Conservation (phyloP, 116 monocot genomes). For the Posidonia oceanica region DNA sequence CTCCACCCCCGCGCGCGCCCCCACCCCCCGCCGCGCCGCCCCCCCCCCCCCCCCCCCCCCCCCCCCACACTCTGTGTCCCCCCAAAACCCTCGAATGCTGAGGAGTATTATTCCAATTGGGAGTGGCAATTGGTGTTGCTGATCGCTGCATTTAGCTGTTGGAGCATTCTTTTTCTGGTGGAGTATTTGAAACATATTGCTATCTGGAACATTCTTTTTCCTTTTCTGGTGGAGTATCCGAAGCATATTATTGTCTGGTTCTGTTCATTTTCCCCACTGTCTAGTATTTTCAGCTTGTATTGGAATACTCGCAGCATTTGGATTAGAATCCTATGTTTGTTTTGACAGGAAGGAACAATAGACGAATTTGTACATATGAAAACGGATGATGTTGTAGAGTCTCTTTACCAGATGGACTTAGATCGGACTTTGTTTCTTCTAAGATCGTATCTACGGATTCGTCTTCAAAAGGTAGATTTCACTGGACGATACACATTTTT, state of each 20-base stretch:
- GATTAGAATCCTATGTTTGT: not conserved
- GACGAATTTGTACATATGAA: conserved; percentile 39
- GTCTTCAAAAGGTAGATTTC: conserved; percentile 62
- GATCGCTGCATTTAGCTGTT: not conserved
- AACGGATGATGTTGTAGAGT: conserved; percentile 66
- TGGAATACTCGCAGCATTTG: not conserved
- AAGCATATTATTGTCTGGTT: too few relatives aligned
- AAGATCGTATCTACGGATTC: conserved; percentile 83
- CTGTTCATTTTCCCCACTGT: not conserved
- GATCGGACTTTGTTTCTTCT: conserved; percentile 71
- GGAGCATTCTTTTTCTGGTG: too few relatives aligned
- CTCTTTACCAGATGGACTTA: conserved; percentile 89
- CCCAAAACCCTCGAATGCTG: not conserved
- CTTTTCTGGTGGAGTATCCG: too few relatives aligned
- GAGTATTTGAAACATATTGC: too few relatives aligned
- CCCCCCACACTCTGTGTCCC: too few relatives aligned
- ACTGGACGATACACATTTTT: not conserved
- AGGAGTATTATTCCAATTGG: not conserved
- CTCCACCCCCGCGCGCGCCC: too few relatives aligned
- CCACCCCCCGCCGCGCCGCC: too few relatives aligned
- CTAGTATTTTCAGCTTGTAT: not conserved
- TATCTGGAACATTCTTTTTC: too few relatives aligned
- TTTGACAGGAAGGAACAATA: conserved; percentile 66
- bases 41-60: too few relatives aligned
- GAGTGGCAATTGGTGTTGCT: not conserved